These are phyloP conservation scores for Ascocoryne sarcoides DNA, from an alignment of 2,329 filamentous ascomycete species.

Conservation along the genomic window DNA sequence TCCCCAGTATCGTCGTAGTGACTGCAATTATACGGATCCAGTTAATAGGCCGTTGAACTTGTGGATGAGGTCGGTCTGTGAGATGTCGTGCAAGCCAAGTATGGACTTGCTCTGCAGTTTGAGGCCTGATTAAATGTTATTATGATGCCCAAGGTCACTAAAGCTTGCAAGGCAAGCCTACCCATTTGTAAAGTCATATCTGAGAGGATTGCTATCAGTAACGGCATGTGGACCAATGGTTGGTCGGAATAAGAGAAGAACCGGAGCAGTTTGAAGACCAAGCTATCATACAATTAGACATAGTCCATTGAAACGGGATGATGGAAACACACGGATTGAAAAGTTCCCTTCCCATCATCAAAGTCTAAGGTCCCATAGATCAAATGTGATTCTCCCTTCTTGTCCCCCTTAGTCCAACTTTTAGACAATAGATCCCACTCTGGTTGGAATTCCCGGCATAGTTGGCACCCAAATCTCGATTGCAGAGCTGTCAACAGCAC, in stretches of 20 bases:
- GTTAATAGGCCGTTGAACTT: conserved; percentile 79
- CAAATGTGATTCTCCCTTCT: conserved; percentile 60
- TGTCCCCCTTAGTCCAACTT: conserved; percentile 83
- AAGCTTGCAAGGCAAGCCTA: conserved; percentile 35
- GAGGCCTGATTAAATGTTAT: conserved; percentile 42
- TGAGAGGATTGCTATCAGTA: conserved; percentile 55
- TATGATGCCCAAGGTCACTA: conserved; percentile 5
- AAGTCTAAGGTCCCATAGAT: conserved; percentile 87
- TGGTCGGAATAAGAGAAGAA: conserved; percentile 79
- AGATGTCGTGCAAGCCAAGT: conserved; percentile 72
- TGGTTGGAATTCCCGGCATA: conserved; percentile 86
- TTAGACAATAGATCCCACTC: conserved; percentile 84
- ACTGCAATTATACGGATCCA: conserved; percentile 65
- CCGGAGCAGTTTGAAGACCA: conserved; percentile 86
- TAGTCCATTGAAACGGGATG: neutral
- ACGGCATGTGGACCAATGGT: conserved; percentile 74
- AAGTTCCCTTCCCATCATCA: conserved; percentile 69
- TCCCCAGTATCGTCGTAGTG: conserved; percentile 60
- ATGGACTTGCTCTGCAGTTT: conserved; percentile 69
- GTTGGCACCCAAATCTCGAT: conserved; percentile 68
- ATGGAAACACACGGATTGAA: conserved; percentile 61
- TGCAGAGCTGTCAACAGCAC: conserved; percentile 85
- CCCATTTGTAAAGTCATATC: conserved; percentile 81
- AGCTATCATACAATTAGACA: conserved; percentile 46
- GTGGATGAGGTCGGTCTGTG: conserved; percentile 66